Base-by-base conservation (phyloP, 495 filamentous ascomycete genomes). In the Penicillium paradoxum region DNA sequence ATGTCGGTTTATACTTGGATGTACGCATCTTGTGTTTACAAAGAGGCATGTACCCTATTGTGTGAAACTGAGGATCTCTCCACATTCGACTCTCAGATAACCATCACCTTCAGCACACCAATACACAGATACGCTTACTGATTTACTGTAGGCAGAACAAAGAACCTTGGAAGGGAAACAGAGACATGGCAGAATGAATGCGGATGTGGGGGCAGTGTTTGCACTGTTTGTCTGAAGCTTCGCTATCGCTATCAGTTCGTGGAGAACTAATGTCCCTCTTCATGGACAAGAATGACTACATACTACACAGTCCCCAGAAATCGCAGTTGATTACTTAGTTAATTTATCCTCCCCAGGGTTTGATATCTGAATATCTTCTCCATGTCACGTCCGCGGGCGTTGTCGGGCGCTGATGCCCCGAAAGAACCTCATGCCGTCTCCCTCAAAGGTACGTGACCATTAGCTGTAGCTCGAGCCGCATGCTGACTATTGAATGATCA, bases 351-450 rank as follows among this genome's bases (percentile, higher is more conserved):
- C 15, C 1, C 10, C 13, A 8, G 8, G 25, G 32, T 18, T 4
- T 36, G 21, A 37, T 25, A 18, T 13, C 3, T 1, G 7, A 15
- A 37, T 5, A 1, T 33, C 7, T 18, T 30, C 21, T 11, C 9
- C 0, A 77, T 77, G 74, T 70, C 73, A 40, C 73, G 74, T 10
- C 66, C 72, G 41, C 69, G 74, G 56, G 73, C 74, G 47, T 61
- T 63, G 33, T 77, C 74, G 45, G 60, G 71, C 32, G 69, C 73
- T 40, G 83, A 90, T 44, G 79, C 75, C 38, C 75, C 80, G 29
- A 90, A 89, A 64, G 88, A 88, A 60, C 85, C 89, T 17, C 91
- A 97, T 72, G 80, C 84, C 13, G 81, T 97, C 32, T 95, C 89
- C 48, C 69, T 97, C 22, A 97, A 96, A 78, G 91, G 83, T 76